Evolutionary conservation across 1,284 basidiomycete genomes (phyloP).

Genomic region (Rhodotorula sp.): DNA sequence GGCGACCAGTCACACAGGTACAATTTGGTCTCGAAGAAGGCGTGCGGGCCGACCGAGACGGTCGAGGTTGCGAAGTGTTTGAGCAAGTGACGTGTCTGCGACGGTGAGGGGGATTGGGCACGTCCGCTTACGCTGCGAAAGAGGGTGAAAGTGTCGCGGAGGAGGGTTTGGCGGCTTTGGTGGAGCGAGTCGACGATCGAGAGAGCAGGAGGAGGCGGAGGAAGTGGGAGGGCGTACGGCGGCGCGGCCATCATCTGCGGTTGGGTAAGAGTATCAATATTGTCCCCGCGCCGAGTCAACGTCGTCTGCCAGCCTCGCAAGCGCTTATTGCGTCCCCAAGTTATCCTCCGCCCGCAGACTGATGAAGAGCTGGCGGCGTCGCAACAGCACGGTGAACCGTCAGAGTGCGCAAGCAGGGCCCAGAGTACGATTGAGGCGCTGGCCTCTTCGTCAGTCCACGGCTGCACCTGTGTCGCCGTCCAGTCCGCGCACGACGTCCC

Average conservation of each 20-base stretch:
- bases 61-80: slow-evolving; percentile 16
- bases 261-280: not conserved
- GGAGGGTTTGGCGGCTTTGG: slow-evolving; percentile 12
- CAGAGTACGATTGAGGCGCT: no score
- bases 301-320: no score
- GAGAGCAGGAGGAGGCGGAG: slow-evolving; percentile 1
- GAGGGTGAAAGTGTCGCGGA: slow-evolving; percentile 9
- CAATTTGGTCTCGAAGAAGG: slow-evolving; percentile 17
- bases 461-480: no score
- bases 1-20: slow-evolving; percentile 20
- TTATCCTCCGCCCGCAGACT: no score
- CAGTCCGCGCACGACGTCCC: no score
- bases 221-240: not conserved
- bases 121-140: not conserved
- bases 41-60: slow-evolving; percentile 31
- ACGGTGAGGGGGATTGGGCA: not conserved
- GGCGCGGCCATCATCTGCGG: not conserved
- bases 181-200: slow-evolving; percentile 28
- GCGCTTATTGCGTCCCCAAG: no score
- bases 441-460: no score
- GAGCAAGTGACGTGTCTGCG: not conserved
- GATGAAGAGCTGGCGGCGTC: no score
- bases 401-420: no score
- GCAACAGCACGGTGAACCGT: no score
- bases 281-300: no score